Evolutionary conservation across 371 early-diverging fungal genomes (phyloP).

Genomic region (Funneliformis caledonium): DNA sequence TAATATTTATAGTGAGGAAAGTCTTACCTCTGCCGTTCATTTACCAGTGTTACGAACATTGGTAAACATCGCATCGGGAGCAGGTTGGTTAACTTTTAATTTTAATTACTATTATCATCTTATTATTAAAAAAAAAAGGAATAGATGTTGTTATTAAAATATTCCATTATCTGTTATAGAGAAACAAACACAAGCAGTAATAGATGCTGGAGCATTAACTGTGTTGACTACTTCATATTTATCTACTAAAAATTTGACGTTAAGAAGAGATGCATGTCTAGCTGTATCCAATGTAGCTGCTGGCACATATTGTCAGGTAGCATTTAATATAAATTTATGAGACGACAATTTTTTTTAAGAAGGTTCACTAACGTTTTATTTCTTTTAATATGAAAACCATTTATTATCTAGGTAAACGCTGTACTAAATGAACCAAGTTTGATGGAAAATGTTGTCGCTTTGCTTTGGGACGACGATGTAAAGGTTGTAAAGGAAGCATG

Average conservation of each 20-base stretch:
- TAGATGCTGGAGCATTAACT: conserved; percentile 31
- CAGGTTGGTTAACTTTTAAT: background rate
- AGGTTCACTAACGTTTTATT: background rate
- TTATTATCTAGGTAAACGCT: background rate
- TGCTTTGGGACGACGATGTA: conserved; percentile 30
- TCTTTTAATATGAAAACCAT: background rate
- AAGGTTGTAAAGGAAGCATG: conserved; percentile 33
- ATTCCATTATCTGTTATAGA: background rate
- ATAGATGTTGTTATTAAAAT: background rate
- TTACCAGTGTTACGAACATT: conserved; percentile 24
- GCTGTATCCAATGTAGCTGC: conserved; percentile 30
- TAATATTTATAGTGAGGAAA: conserved; percentile 5
- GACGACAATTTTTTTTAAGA: background rate
- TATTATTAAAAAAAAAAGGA: background rate
- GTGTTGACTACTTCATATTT: conserved; percentile 23
- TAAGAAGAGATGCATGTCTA: conserved; percentile 25
- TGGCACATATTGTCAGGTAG: conserved; percentile 28
- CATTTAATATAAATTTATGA: background rate
- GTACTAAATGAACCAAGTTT: conserved; percentile 19
- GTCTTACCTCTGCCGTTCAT: conserved; percentile 17
- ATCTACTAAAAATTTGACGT: conserved; percentile 15
- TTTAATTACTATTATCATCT: background rate
- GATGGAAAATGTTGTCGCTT: conserved; percentile 18
- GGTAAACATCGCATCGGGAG: conserved; percentile 28
- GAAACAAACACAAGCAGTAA: conserved; percentile 31